Conservation (phyloP, 1,139 yeast genomes). For the Hansenula lynferdii region DNA sequence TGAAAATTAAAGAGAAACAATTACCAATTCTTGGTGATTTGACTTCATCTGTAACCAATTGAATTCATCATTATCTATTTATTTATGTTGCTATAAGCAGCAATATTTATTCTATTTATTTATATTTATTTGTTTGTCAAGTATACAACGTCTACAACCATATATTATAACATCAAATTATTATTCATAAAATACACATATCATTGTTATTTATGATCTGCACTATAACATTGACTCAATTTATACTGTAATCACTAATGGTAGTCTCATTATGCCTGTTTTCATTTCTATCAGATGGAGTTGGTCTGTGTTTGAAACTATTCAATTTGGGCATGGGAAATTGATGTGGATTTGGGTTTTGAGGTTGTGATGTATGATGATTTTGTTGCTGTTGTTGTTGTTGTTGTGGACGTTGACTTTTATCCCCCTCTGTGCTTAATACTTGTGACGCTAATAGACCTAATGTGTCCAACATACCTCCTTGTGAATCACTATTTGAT, state of each 20-base stretch:
- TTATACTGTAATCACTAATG: conserved; percentile 1
- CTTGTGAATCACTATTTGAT: conserved; percentile 4
- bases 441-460: conserved; percentile 45
- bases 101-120: background rate
- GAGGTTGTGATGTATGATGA: background rate
- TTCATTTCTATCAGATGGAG: background rate
- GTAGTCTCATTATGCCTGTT: background rate
- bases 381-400: background rate
- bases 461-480: conserved; percentile 36
- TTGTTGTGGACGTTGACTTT: conserved; percentile 2
- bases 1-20: conserved; percentile 33
- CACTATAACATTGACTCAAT: background rate
- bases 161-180: background rate
- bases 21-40: conserved; percentile 2
- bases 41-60: background rate
- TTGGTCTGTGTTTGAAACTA: conserved; percentile 17
- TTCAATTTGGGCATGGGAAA: conserved; percentile 21
- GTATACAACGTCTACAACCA: background rate
- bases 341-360: conserved; percentile 3
- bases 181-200: background rate
- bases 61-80: background rate
- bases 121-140: background rate
- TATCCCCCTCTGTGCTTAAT: conserved; percentile 32
- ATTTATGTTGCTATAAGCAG: background rate
- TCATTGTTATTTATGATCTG: no score